Base-by-base conservation (phyloP, 768 basidiomycete species). In the Suillus subalutaceus region DNA sequence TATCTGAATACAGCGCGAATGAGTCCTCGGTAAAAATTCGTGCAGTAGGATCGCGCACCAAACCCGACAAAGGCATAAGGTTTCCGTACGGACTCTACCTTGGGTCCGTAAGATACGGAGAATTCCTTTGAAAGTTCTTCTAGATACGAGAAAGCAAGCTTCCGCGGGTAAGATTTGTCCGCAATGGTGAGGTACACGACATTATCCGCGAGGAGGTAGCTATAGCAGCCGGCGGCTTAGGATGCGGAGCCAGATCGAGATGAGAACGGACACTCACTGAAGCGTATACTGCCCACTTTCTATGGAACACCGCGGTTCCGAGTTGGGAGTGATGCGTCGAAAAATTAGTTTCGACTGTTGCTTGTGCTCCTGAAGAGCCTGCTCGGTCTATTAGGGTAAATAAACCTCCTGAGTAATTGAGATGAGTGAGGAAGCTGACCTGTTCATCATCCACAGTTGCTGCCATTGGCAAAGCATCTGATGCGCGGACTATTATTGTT, bases 1-100 rank as follows among this genome's bases (percentile, higher is more conserved):
- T 99, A 74, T 99, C 97, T 98, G 46, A 61, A 41, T 18, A 18
- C n/a, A 48, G 62, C 61, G 18, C 37, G 65, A 60, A 43, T 58
- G 15, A 59, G 70, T 37, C 59, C 62, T 40, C 59, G 46, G 32
- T 58, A 46, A 60, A 43, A 16, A 57, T 16, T 35, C 40, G 48
- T 68, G 60, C n/a, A n/a, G 32, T 40, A 26, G 43, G 43, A 52
- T 55, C 48, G 67, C 93, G 70, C 72, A 96, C 96, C 96, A 72
- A 99, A 99, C 57, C 97, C 96, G 66, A 99, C 92, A 75, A 99
- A 99, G 32, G 97, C 97, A 76, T 99, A 99, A n/a, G 97, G 97
- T 77, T 97, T 94, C 69, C 94, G 87, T 20, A 92, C 91, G 20
- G 87, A 85, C 72, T 98, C 97, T 23, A 99, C 94, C 78, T 95